Evolutionary conservation across 2,329 filamentous ascomycete genomes (phyloP).

Genomic region (Stachybotrys echinatus): DNA sequence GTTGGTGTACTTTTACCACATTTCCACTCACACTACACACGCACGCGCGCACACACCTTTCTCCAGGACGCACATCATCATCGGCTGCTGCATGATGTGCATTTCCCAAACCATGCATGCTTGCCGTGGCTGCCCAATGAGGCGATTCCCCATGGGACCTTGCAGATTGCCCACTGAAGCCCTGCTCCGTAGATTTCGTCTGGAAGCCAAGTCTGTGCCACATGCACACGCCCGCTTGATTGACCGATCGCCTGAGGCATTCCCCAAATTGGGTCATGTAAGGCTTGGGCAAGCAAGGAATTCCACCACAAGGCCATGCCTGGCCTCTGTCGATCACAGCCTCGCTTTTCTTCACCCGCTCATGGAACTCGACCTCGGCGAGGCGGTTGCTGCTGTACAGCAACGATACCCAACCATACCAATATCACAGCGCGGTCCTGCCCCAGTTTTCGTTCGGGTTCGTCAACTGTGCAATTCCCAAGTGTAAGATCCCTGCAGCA

Average conservation of each 20-base stretch:
- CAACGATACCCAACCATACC: no score
- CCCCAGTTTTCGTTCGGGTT: no score
- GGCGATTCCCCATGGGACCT: neutral
- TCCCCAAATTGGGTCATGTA: neutral
- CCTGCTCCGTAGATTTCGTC: neutral
- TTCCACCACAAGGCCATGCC: neutral
- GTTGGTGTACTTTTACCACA: neutral
- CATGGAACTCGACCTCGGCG: no score
- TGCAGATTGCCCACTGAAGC: neutral
- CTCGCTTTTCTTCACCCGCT: neutral
- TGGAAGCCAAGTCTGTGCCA: neutral
- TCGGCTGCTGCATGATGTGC: neutral
- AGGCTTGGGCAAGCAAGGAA: neutral
- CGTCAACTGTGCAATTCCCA: no score
- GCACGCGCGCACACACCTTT: neutral
- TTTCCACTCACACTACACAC: neutral
- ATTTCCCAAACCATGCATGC: neutral
- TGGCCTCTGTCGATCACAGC: neutral
- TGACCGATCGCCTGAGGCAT: neutral
- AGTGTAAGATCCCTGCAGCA: no score
- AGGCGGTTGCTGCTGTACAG: no score
- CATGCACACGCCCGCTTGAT: neutral
- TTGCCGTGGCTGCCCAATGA: neutral
- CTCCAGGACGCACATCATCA: neutral
- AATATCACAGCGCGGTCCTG: no score